phyloP scores from a whole-genome alignment of 257 asterid genomes.

The Nicotiana tomentosiformis region DNA sequence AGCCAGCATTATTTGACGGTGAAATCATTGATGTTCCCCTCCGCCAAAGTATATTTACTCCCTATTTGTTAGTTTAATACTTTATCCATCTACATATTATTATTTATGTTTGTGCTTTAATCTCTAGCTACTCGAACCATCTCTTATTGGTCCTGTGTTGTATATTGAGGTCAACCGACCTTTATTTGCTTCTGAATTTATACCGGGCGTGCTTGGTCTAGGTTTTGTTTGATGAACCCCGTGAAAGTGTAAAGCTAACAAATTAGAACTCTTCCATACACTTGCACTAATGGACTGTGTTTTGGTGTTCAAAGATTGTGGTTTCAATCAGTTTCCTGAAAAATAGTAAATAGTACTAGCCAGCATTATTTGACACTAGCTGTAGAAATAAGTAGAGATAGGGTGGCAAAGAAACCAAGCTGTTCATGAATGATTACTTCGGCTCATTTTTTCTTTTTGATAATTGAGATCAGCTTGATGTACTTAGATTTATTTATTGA shows the following conservation, averaged over 20 bases:
- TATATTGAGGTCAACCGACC: background rate
- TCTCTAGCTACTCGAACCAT: background rate
- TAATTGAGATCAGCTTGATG: background rate
- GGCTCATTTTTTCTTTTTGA: background rate
- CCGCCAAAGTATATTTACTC: too few species aligned
- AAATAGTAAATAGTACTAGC: background rate
- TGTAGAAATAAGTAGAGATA: background rate
- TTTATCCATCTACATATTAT: background rate
- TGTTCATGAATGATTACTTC: background rate
- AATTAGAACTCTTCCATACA: background rate
- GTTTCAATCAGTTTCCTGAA: background rate
- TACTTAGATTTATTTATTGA: background rate
- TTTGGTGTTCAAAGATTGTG: conserved; percentile 5
- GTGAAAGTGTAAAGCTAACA: background rate
- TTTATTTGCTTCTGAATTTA: background rate
- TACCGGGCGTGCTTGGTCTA: background rate
- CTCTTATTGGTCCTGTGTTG: background rate
- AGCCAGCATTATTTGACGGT: background rate
- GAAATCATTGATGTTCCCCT: background rate
- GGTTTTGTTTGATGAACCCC: background rate
- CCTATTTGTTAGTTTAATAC: background rate
- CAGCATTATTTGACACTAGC: background rate
- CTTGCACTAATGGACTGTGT: background rate
- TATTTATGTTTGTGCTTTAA: background rate
- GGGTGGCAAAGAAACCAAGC: background rate